These are phyloP conservation scores for Ophiostoma himal-ulmi DNA, from an alignment of 2,329 filamentous ascomycete genomes.

Conservation along the genomic window DNA sequence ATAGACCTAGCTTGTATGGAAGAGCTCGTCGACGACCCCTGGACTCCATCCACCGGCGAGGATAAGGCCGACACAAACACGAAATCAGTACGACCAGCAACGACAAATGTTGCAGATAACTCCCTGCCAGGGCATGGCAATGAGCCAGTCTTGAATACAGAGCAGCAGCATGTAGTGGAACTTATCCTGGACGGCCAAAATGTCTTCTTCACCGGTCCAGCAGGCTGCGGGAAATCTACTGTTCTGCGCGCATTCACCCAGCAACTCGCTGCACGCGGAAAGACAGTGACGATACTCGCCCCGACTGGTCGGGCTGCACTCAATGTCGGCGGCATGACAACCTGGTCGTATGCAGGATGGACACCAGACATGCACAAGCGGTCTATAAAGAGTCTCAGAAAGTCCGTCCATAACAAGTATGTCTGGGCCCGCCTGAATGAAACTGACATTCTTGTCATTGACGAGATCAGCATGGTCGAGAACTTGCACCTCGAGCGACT, in stretches of 20 bases:
- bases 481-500: slow-evolving; percentile 48
- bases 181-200: slow-evolving; percentile 48
- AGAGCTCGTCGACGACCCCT: not conserved
- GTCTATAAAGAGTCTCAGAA: slow-evolving; percentile 33
- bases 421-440: slow-evolving; percentile 35
- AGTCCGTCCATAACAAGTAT: not conserved
- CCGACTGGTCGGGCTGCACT: slow-evolving; percentile 56
- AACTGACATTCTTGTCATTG: slow-evolving; percentile 55
- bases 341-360: slow-evolving; percentile 54
- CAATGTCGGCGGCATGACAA: slow-evolving; percentile 51
- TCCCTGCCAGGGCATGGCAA: not conserved
- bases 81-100: not conserved
- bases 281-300: slow-evolving; percentile 47
- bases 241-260: slow-evolving; percentile 46
- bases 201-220: slow-evolving; percentile 60
- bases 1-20: not conserved
- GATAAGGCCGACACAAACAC: not conserved
- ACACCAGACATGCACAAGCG: slow-evolving; percentile 42
- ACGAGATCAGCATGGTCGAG: slow-evolving; percentile 63
- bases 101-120: not conserved
- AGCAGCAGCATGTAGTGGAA: slow-evolving; percentile 46
- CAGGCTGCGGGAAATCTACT: slow-evolving; percentile 55
- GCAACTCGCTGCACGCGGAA: slow-evolving; percentile 34
- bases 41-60: not conserved
- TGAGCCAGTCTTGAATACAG: slow-evolving; percentile 35